Conservation (phyloP, 2,329 filamentous ascomycete species). For the Saccharata proteae region DNA sequence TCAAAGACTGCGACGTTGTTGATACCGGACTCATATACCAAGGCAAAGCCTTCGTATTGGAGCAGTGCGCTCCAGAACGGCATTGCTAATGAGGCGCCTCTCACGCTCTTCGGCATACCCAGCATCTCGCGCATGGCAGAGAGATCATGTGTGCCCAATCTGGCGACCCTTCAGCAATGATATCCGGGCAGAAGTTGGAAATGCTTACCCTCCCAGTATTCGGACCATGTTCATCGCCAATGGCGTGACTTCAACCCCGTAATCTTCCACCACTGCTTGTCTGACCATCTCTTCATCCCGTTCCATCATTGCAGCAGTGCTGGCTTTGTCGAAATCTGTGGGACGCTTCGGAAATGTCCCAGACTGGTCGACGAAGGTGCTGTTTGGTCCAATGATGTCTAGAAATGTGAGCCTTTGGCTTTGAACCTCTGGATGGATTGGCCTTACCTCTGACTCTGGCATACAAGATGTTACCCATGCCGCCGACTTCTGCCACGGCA, state of each 20-base stretch:
- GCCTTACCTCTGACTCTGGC: too few relatives aligned
- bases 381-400: conserved; percentile 44
- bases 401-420: too few relatives aligned
- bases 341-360: conserved; percentile 41
- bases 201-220: too few relatives aligned
- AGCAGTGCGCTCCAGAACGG: conserved; percentile 9
- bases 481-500: conserved; percentile 41
- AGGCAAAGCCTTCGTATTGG: conserved; percentile 8
- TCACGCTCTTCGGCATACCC: conserved; percentile 7
- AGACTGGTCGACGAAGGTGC: conserved; percentile 35
- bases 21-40: conserved; percentile 10
- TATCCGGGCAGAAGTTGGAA: too few relatives aligned
- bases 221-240: too few relatives aligned
- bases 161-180: too few relatives aligned
- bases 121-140: conserved; percentile 9
- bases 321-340: too few relatives aligned
- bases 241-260: too few relatives aligned
- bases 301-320: too few relatives aligned
- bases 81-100: conserved; percentile 6
- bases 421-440: too few relatives aligned
- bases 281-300: too few relatives aligned
- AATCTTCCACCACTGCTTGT: too few relatives aligned
- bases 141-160: conserved; percentile 8
- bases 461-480: conserved; percentile 42
- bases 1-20: conserved; percentile 9